Evolutionary conservation across 805 yeast genomes (phyloP).

Genomic region (Metschnikowia corniflorae): DNA sequence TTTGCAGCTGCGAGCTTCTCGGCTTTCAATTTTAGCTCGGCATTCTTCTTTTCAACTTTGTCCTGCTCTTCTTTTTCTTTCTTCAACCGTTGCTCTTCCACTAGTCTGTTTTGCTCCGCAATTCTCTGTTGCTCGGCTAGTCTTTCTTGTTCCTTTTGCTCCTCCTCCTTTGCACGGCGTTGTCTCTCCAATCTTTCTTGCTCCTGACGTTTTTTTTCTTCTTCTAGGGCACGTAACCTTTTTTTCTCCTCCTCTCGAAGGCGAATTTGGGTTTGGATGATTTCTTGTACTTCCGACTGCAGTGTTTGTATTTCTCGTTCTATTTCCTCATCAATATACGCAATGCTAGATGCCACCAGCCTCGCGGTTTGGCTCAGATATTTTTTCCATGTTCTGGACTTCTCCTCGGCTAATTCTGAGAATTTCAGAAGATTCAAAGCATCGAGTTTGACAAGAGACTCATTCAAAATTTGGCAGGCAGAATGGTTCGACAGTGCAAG

Average conservation of each 20-base stretch:
- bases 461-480: constrained; percentile 7
- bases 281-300: constrained; percentile 7
- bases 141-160: constrained; percentile 12
- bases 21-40: constrained; percentile 14
- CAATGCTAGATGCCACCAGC: constrained; percentile 1
- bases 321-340: constrained; percentile 2
- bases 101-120: constrained; percentile 8
- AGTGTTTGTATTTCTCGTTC: constrained; percentile 2
- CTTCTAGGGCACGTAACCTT: constrained; percentile 12
- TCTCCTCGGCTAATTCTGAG: neutral
- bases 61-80: constrained; percentile 18
- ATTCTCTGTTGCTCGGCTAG: constrained; percentile 12
- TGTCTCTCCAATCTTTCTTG: constrained; percentile 15
- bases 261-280: constrained; percentile 7
- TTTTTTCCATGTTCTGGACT: constrained; percentile 1
- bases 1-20: constrained; percentile 15
- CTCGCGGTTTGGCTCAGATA: neutral
- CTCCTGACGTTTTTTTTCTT: constrained; percentile 3
- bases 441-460: constrained; percentile 8
- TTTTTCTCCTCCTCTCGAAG: constrained; percentile 11
- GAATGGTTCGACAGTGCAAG: neutral
- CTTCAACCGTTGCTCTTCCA: constrained; percentile 11
- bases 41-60: constrained; percentile 15
- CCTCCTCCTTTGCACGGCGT: constrained; percentile 13
- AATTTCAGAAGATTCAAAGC: constrained; percentile 4